phyloP scores from a whole-genome alignment of 495 filamentous ascomycete species.

The Tetracladium setigerum region DNA sequence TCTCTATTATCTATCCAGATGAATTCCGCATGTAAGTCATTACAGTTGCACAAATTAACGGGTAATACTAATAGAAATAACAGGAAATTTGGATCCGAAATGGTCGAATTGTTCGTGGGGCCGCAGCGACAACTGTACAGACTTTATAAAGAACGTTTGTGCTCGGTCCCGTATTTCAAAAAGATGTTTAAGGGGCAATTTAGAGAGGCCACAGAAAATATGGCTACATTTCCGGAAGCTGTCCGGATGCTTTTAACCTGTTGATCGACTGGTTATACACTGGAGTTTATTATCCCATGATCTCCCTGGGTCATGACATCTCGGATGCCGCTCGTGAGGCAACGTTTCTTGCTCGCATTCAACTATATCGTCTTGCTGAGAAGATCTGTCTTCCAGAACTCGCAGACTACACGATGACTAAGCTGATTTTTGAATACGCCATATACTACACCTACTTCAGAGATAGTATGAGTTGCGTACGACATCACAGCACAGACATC shows the following conservation, averaged over 20 bases:
- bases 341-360: not conserved
- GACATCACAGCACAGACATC: too few species aligned
- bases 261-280: constrained; percentile 8
- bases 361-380: constrained; percentile 7
- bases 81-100: constrained; percentile 1
- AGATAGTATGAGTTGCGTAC: too few species aligned
- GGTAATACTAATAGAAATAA: too few species aligned
- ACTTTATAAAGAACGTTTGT: constrained; percentile 15
- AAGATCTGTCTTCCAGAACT: constrained; percentile 1
- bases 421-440: not conserved
- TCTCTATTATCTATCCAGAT: too few species aligned
- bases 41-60: too few species aligned
- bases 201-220: constrained; percentile 2
- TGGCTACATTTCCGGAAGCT: constrained; percentile 26
- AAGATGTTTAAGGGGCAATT: constrained; percentile 11
- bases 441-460: not conserved
- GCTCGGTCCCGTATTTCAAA: constrained; percentile 14
- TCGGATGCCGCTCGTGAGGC: not conserved
- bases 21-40: too few species aligned
- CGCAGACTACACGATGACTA: constrained; percentile 3
- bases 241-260: constrained; percentile 22
- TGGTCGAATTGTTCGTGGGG: constrained; percentile 13
- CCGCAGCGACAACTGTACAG: constrained; percentile 7
- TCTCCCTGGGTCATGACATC: not conserved
- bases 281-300: not conserved